phyloP scores from a whole-genome alignment of 176 grass and related monocot species.

The Zea luxurians region DNA sequence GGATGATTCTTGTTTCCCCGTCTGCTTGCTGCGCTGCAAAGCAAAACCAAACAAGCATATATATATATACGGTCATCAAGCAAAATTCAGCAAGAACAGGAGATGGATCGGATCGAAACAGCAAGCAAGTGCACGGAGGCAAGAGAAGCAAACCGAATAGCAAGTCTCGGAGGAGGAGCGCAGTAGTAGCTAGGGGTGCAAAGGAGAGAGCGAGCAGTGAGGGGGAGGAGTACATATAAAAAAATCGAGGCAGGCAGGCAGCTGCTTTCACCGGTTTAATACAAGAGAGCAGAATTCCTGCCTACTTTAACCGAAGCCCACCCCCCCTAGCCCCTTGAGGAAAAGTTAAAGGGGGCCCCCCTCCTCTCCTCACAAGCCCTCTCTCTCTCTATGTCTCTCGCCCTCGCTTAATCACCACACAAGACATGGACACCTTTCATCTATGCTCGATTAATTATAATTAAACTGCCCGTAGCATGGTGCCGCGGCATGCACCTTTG shows the following conservation, averaged over 20 bases:
- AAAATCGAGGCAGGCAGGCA: constrained; percentile 63
- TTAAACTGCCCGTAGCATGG: constrained; percentile 38
- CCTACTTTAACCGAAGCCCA: constrained; percentile 83
- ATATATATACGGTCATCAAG: background rate
- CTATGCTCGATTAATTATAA: constrained; percentile 26
- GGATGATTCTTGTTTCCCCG: constrained; percentile 4
- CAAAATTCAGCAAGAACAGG: constrained; percentile 31
- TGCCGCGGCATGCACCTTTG: constrained; percentile 32
- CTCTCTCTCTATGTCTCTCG: background rate
- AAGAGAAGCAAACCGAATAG: constrained; percentile 36
- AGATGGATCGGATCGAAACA: constrained; percentile 18
- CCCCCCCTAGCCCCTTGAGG: constrained; percentile 36
- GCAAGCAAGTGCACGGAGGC: background rate
- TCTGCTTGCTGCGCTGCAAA: constrained; percentile 32
- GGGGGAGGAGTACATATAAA: constrained; percentile 67
- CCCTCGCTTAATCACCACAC: constrained; percentile 36
- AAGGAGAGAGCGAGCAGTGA: constrained; percentile 39
- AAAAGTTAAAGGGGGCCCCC: constrained; percentile 76
- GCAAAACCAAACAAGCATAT: constrained; percentile 26
- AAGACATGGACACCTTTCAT: constrained; percentile 37
- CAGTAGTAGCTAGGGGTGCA: constrained; percentile 40
- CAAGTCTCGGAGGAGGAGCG: constrained; percentile 26
- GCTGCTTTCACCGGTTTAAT: constrained; percentile 64
- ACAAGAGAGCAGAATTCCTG: constrained; percentile 69
- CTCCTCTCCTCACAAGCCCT: constrained; percentile 4